Conservation (phyloP, 306 rosid genomes). For the Nissolia schottii region DNA sequence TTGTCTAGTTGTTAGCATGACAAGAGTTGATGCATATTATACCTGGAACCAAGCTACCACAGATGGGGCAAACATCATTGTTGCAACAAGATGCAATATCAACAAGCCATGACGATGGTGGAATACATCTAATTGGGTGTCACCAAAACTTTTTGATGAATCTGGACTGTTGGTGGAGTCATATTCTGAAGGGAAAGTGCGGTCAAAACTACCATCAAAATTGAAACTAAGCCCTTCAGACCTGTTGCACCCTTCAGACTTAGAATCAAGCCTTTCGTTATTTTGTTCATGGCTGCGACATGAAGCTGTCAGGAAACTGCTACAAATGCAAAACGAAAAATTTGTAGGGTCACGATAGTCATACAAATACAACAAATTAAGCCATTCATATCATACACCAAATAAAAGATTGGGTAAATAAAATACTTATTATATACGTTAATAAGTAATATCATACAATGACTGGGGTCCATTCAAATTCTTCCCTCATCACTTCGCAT, state of each 20-base stretch:
- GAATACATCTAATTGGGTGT: conserved; percentile 79
- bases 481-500: too few species aligned
- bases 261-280: conserved; percentile 40
- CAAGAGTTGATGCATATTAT: conserved; percentile 21
- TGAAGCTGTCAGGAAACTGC: conserved; percentile 83
- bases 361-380: not conserved
- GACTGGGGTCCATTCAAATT: not conserved
- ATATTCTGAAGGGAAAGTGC: conserved; percentile 47
- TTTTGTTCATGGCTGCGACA: conserved; percentile 61
- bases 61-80: conserved; percentile 88
- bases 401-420: not conserved
- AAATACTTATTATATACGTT: not conserved
- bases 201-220: conserved; percentile 49
- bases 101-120: conserved; percentile 88
- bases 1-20: not conserved
- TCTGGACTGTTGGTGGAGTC: conserved; percentile 51
- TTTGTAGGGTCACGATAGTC: conserved; percentile 31
- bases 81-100: conserved; percentile 70
- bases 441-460: not conserved
- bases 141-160: conserved; percentile 70
- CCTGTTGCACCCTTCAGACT: conserved; percentile 33
- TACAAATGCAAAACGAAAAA: conserved; percentile 40
- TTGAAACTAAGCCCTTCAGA: conserved; percentile 42
- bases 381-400: conserved; percentile 7
- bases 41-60: conserved; percentile 94